phyloP scores from a whole-genome alignment of 2,329 filamentous ascomycete species.

The Thelonectria rubi region DNA sequence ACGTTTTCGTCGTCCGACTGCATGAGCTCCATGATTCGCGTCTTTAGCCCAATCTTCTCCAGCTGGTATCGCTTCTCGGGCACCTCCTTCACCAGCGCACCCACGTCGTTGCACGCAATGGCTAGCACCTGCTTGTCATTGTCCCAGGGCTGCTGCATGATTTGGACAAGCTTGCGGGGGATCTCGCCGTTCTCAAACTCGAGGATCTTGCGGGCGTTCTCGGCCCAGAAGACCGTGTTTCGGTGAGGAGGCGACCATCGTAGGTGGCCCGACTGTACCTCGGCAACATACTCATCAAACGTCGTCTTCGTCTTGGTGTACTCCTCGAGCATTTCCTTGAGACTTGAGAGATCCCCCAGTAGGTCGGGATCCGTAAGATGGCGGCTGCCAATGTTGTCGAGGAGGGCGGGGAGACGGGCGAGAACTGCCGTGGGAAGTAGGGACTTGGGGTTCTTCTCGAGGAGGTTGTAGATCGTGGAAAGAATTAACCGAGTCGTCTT shows the following conservation, averaged over 20 bases:
- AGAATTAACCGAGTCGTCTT: conserved; percentile 94
- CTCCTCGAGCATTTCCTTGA: conserved; percentile 72
- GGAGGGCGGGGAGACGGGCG: conserved; percentile 77
- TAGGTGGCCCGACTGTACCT: conserved; percentile 85
- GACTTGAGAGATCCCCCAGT: conserved; percentile 66
- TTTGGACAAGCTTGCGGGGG: conserved; percentile 83
- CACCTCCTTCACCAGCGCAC: conserved; percentile 86
- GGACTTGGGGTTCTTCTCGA: conserved; percentile 74
- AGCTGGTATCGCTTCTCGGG: conserved; percentile 83
- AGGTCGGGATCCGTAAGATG: conserved; percentile 73
- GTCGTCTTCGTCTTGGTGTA: conserved; percentile 78
- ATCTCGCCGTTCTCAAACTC: conserved; percentile 84
- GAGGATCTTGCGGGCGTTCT: conserved; percentile 87
- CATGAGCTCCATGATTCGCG: conserved; percentile 93
- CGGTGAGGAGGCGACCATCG: conserved; percentile 94
- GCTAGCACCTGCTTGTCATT: conserved; percentile 89
- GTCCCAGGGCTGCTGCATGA: conserved; percentile 77
- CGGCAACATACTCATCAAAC: conserved; percentile 88
- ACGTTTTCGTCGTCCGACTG: conserved; percentile 87
- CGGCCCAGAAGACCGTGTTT: conserved; percentile 87
- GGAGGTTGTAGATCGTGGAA: conserved; percentile 88
- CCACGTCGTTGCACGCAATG: conserved; percentile 92
- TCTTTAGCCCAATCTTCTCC: conserved; percentile 87
- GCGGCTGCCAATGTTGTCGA: conserved; percentile 69
- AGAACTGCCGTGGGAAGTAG: conserved; percentile 86